These are phyloP conservation scores for Thuja plicata DNA, from an alignment of 83 land plant genomes.

Conservation along the genomic window DNA sequence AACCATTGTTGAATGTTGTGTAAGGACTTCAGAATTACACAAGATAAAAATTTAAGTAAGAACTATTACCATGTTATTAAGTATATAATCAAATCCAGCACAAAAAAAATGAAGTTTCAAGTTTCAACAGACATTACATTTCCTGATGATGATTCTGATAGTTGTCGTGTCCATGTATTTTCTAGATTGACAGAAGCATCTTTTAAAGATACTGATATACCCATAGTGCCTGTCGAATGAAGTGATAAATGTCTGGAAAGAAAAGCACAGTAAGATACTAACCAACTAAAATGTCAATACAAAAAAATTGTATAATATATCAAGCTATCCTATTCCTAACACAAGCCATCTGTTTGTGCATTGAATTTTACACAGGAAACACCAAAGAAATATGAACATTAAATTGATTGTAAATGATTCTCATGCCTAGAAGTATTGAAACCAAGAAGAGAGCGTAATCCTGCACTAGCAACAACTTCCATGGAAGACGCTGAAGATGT, in stretches of 20 bases:
- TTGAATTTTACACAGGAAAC: not conserved
- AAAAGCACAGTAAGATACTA: not conserved
- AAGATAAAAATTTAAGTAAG: not conserved
- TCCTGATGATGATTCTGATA: conserved; percentile 73
- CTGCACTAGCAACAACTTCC: conserved; percentile 79
- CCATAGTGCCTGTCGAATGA: conserved; percentile 83
- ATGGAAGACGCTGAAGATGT: conserved; percentile 66
- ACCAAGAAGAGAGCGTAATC: conserved; percentile 72
- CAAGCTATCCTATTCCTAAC: not conserved
- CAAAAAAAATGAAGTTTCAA: not conserved
- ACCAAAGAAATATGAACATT: not conserved
- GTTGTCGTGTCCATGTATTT: conserved; percentile 88
- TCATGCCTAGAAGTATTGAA: conserved; percentile 81
- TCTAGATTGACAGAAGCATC: conserved; percentile 86
- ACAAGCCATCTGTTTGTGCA: not conserved
- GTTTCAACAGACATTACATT: conserved; percentile 47
- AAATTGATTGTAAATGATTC: not conserved
- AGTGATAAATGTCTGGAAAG: conserved; percentile 68
- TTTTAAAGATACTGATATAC: conserved; percentile 64
- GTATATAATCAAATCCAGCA: not conserved
- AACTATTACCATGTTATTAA: not conserved
- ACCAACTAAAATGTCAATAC: not conserved
- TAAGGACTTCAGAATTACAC: not conserved
- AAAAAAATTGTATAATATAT: not conserved
- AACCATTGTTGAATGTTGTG: not conserved